A percentile compares a stretch with the other conserved stretches of the same genome.
These are phyloP conservation scores for Microdochium trichocladiopsis DNA, from an alignment of 2,329 filamentous ascomycete species.

Conservation along the genomic window DNA sequence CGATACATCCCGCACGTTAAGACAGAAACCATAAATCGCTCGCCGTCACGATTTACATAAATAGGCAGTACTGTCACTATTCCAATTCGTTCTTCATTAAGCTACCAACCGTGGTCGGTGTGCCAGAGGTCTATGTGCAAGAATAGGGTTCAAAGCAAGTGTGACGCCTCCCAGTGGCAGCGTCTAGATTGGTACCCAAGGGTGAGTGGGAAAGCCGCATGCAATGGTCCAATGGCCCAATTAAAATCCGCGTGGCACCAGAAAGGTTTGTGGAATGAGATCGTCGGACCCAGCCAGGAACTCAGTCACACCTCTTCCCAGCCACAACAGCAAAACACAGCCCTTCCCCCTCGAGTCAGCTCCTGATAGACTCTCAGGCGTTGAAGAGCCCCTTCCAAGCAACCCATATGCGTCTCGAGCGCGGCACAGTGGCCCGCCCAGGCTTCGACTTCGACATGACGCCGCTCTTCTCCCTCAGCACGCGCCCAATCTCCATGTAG, in stretches of 20 bases:
- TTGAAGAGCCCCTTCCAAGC: constrained; percentile 19
- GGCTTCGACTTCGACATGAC: constrained; percentile 11
- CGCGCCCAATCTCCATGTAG: constrained; percentile 68
- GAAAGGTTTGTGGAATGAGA: no score
- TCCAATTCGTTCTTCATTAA: no score
- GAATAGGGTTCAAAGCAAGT: background rate
- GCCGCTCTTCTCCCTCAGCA: constrained; percentile 34
- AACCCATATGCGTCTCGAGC: constrained; percentile 19
- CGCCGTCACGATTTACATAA: no score
- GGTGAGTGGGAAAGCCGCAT: no score
- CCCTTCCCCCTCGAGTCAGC: background rate
- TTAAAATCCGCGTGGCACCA: no score
- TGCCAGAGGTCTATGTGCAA: constrained; percentile 71
- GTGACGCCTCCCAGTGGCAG: background rate
- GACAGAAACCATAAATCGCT: no score
- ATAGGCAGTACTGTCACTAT: no score
- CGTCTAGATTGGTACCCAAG: background rate
- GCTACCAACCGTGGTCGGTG: no score
- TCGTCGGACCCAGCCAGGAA: no score
- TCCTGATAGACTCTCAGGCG: background rate
- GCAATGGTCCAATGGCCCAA: no score
- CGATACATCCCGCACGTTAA: no score
- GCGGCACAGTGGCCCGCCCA: constrained; percentile 19
- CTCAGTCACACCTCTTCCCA: no score
- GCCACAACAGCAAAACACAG: background rate